Base-by-base conservation (phyloP, 306 rosid species). In the Cucurbita moschata region DNA sequence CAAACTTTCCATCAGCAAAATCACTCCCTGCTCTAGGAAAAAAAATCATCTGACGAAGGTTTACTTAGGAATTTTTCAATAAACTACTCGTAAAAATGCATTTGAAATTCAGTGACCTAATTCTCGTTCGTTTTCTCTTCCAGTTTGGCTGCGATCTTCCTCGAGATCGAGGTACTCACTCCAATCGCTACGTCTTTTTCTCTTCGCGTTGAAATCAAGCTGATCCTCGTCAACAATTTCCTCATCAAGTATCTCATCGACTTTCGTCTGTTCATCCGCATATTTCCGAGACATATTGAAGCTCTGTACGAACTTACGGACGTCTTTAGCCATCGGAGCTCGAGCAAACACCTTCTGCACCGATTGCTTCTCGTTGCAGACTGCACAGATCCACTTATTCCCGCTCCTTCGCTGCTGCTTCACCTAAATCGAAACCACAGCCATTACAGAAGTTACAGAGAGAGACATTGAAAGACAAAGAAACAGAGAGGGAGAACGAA, bases 351-450 rank as follows among this genome's bases (percentile, higher is more conserved):
- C 86, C 79, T 81, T 91, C 44, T 80, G 88, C 21, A 91, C 47
- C 0, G 95, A 90, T 75, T 94, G 98, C 57, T 85, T 90, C 84
- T 81, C 84, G 70, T 90, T 87, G 87, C 97, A 94, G 10, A 90
- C 86, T 1, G 80, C 94, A 77, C 97, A 93, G 7, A 18, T 73
- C 97, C 97, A 94, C 69, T 87, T 94, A 82, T 83, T 81, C 81
- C 86, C 92, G 81, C 78, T 90, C 85, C 76, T 81, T 42, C 50
- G 46, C 78, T 77, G 78, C 83, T 90, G 92, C 89, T 87, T 93
- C 81, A 93, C 98, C 97, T 93, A 72, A 53, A 63, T 49, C 10
- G 13, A 10, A 42, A 44, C 23, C 65, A 71, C 23, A 59, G 58
- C 40, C 71, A 73, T 49, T 57, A 35, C 7, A 13, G 12, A 18